Conservation (phyloP, 1,284 basidiomycete species). For the Porodaedalea pini region DNA sequence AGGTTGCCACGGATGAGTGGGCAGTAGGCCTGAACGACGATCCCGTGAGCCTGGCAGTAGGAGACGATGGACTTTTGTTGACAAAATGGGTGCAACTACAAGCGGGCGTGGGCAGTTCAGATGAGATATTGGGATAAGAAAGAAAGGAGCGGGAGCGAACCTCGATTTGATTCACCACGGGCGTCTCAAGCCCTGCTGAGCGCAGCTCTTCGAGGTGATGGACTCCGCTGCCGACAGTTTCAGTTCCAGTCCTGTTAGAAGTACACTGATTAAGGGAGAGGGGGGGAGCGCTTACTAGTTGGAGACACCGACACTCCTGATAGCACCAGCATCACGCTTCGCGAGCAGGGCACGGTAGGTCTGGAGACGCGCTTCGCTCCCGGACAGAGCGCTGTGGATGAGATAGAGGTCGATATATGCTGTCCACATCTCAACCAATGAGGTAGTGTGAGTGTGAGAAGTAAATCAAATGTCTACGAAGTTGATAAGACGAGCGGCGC, state of each 20-base stretch:
- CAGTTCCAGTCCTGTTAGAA: background rate
- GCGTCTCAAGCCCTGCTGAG: slow-evolving; percentile 36
- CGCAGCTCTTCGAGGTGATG: slow-evolving; percentile 49
- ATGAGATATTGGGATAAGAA: background rate
- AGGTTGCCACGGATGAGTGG: slow-evolving; percentile 46
- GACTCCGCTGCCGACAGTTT: slow-evolving; percentile 34
- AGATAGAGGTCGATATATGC: slow-evolving; percentile 57
- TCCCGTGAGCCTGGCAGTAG: slow-evolving; percentile 43
- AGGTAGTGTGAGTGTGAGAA: background rate
- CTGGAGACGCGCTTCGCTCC: slow-evolving; percentile 37
- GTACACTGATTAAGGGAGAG: background rate
- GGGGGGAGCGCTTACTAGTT: slow-evolving; percentile 41
- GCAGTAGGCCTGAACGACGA: slow-evolving; percentile 51
- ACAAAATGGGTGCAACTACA: slow-evolving; percentile 50
- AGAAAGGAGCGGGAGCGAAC: slow-evolving; percentile 15
- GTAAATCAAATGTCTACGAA: background rate
- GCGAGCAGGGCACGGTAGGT: slow-evolving; percentile 41
- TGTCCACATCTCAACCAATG: slow-evolving; percentile 12
- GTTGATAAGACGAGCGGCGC: slow-evolving; percentile 3
- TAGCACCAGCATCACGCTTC: slow-evolving; percentile 44
- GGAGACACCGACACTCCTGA: slow-evolving; percentile 51
- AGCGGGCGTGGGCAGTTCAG: background rate
- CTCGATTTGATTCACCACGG: slow-evolving; percentile 51
- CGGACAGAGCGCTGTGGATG: slow-evolving; percentile 46
- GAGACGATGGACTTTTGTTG: slow-evolving; percentile 48